A percentile compares a stretch with the other conserved stretches of the same genome.
Conservation (phyloP, 2,329 filamentous ascomycete genomes). For the Thelonectria discophora region DNA sequence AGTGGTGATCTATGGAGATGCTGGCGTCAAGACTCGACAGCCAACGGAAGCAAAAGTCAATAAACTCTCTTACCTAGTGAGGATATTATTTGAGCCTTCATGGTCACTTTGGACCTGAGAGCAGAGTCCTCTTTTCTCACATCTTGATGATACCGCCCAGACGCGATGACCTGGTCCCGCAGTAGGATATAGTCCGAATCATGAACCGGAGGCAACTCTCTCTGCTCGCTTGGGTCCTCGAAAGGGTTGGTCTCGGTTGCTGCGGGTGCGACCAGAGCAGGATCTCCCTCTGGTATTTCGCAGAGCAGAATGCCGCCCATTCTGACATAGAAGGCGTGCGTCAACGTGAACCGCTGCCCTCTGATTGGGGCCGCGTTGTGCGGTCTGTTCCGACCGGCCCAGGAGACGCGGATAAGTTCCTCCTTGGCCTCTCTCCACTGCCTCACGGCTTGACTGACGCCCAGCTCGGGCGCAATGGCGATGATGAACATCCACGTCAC, state of each 20-base stretch:
- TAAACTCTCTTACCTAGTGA: neutral
- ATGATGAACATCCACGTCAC: neutral
- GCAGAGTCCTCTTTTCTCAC: neutral
- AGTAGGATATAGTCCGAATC: neutral
- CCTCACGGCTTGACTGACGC: neutral
- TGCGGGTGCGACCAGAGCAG: neutral
- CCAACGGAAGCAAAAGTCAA: neutral
- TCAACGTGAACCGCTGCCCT: neutral
- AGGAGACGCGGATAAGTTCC: neutral
- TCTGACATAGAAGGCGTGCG: constrained; percentile 1
- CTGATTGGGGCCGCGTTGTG: neutral
- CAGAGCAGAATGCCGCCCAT: constrained; percentile 1
- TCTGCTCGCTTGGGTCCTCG: neutral
- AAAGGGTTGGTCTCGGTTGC: neutral
- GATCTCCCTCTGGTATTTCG: neutral
- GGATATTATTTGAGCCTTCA: neutral
- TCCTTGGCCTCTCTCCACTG: neutral
- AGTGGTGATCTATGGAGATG: neutral
- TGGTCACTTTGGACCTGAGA: neutral
- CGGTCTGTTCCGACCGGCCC: neutral
- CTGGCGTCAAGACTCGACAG: neutral
- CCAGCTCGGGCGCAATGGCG: neutral
- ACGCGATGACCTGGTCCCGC: neutral
- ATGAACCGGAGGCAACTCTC: neutral
- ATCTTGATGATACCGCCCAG: neutral